Conservation (phyloP, 1,139 yeast genomes). For the Taiozyma sp. region DNA sequence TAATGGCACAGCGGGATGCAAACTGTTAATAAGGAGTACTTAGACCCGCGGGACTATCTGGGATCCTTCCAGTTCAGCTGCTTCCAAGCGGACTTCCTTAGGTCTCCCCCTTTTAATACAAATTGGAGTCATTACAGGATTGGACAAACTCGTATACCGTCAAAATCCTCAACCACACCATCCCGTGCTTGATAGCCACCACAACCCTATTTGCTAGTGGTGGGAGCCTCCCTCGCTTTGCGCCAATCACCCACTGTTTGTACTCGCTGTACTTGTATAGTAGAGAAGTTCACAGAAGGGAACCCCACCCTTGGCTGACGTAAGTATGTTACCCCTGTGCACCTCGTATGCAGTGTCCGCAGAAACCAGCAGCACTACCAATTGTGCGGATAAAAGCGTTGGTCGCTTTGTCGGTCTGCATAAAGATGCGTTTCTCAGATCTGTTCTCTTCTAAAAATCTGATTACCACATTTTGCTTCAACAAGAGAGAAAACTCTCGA, state of each 20-base stretch:
- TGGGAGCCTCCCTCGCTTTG: background rate
- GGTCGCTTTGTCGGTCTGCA: background rate
- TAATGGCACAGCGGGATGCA: background rate
- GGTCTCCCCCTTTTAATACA: too few relatives aligned
- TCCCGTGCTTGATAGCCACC: too few relatives aligned
- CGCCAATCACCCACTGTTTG: background rate
- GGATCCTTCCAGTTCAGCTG: background rate
- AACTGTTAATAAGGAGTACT: too few relatives aligned
- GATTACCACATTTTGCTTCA: background rate
- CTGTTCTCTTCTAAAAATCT: background rate
- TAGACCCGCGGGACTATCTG: background rate
- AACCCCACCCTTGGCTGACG: background rate
- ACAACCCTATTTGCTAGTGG: background rate
- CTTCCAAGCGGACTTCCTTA: background rate
- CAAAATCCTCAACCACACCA: too few relatives aligned
- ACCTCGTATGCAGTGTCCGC: slow-evolving; percentile 1
- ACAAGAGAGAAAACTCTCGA: background rate
- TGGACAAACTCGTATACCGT: too few relatives aligned
- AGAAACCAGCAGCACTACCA: background rate
- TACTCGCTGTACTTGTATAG: background rate
- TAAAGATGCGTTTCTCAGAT: background rate
- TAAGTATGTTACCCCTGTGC: slow-evolving; percentile 5
- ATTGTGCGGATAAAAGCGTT: background rate
- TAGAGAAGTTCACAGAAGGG: background rate
- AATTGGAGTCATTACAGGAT: background rate